Evolutionary conservation across 1,284 basidiomycete genomes (phyloP), one percentile per base, ranked within the genome.

Genomic region (Lignosus rhinocerotis): DNA sequence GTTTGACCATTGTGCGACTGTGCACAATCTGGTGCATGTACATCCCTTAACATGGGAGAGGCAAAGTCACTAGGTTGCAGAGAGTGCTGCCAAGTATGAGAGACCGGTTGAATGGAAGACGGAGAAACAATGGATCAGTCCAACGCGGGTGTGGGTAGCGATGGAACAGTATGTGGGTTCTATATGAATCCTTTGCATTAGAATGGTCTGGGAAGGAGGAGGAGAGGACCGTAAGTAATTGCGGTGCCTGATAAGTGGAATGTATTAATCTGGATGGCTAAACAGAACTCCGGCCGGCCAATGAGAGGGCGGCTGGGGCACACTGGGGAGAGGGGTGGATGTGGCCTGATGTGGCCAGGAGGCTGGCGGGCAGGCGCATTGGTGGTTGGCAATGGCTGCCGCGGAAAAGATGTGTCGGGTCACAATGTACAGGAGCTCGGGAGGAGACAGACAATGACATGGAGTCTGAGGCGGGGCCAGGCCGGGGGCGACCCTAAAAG

Each of bases 211-310:
- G 39, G 39, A 42, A 25, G 50, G 8, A 10, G 38, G 25, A 8
- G 39, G 25, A 51, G 36, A 31, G 38, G n/a, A 19, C 17, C 14
- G 21, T n/a, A 25, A 16, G 54, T 53, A 59, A 62, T 60, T 56
- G 54, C 61, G 42, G 58, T 60, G 55, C 58, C 58, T 62, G 58
- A 60, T 59, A 55, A 41, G 55, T 58, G 55, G 59, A n/a, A 36
- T 36, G 61, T 57, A 51, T 62, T 43, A 62, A 51, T 17, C 31
- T 33, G 17, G 14, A 19, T 33, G 48, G 48, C 9, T 38, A 36
- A 50, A 50, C 11, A 38, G 5, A 34, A 32, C 8, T 16, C 10
- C 31, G 16, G n/a, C n/a, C n/a, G 46, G 19, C 36, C 21, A 42
- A 51, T 51, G 38, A 51, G 38, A 19, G 6, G 36, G 36, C 36